Conservation (phyloP, 441 rosid genomes). For the Erodium moschatum region DNA sequence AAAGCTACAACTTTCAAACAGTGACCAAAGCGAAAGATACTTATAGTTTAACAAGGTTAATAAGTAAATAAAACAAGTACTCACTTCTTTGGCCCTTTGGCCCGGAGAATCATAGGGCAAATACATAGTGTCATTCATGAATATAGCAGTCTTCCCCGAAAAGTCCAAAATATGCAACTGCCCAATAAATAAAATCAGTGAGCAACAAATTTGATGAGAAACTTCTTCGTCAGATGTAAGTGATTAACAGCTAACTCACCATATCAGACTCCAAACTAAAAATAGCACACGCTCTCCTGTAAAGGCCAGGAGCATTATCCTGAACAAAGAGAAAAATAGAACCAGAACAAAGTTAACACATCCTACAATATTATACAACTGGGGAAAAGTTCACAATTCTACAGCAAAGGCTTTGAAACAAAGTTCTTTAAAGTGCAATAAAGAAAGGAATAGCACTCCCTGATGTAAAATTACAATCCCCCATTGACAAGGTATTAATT, state of each 20-base stretch:
- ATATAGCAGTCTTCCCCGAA: conserved; percentile 52
- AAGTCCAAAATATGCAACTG: conserved; percentile 73
- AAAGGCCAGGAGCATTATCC: conserved; percentile 61
- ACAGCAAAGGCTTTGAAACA: not conserved
- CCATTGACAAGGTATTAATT: not conserved
- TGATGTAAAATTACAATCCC: not conserved
- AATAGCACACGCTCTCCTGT: conserved; percentile 68
- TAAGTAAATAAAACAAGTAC: conserved; percentile 16
- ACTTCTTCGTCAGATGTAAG: conserved; percentile 7
- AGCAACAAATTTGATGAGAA: conserved; percentile 13
- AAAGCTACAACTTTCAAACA: not conserved
- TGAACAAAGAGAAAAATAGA: conserved; percentile 16
- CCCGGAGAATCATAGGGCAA: conserved; percentile 36
- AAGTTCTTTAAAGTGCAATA: not conserved
- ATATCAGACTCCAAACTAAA: conserved; percentile 53
- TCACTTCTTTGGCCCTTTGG: conserved; percentile 55
- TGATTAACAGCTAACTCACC: conserved; percentile 33
- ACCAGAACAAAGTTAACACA: conserved; percentile 7
- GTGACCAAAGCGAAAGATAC: not conserved
- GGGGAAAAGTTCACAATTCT: not conserved
- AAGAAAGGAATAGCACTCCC: not conserved
- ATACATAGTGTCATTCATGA: conserved; percentile 39
- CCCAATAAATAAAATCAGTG: conserved; percentile 17
- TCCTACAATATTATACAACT: not conserved
- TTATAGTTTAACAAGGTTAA: not conserved